Evolutionary conservation across 2,329 filamentous ascomycete species (phyloP), one percentile per base, ranked within the genome.

Genomic region (Colletotrichum sp.): DNA sequence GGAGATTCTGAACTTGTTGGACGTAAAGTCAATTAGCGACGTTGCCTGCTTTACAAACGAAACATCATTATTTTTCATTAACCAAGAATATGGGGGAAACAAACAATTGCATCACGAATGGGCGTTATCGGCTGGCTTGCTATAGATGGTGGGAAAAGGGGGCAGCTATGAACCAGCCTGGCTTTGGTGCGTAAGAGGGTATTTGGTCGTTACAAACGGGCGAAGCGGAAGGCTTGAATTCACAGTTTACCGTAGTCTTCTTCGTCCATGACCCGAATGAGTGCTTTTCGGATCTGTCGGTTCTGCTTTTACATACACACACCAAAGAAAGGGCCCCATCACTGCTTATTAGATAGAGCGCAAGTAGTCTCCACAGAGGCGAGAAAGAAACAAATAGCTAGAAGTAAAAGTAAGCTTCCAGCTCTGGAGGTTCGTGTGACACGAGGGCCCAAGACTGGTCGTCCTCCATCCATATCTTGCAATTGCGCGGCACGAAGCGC

Each of bases 71-170:
- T 28, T 52, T 59, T 59, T 52, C 52, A 74, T 73, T 76, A 62
- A 76, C 74, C 66, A 57, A 55, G 49, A 36, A 39, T 28, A 18
- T n/a, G 72, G 68, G 34, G 44, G 44, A 68, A 44, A 28, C 63
- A 55, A 68, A 63, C 39, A 76, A 68, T 63, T 74, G 70, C 75
- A 75, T 77, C 34, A 71, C 68, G 70, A 75, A 44, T 36, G 30
- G 76, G 76, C 76, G 76, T 78, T 77, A 67, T 66, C 36, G 76
- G 67, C 24, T 77, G 49, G 67, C 52, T 71, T 67, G 69, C 59
- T 67, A 75, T 75, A 77, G 76, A 78, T 30, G n/a, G 62, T 52
- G 62, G 62, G 62, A 73, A 65, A 70, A 76, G 57, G 66, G 65
- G 44, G 65, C 18, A 44, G 64, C 52, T 59, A 63, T 66, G 36